These are phyloP conservation scores for Arxiozyma bovina DNA, from an alignment of 1,139 yeast genomes.

Conservation along the genomic window DNA sequence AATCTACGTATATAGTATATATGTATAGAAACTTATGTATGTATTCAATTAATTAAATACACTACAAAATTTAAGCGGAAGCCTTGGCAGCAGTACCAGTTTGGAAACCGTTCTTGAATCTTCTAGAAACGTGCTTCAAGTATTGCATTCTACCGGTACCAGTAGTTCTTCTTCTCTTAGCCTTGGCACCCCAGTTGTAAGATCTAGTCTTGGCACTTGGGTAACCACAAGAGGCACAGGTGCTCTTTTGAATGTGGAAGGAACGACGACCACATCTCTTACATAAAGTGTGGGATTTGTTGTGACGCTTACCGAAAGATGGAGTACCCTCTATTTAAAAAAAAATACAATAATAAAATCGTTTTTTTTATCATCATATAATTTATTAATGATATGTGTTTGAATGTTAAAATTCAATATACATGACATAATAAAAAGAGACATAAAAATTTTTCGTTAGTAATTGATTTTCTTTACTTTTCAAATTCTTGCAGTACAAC, in stretches of 20 bases:
- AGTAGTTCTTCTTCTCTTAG: slow-evolving; percentile 99
- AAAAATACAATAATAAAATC: not conserved
- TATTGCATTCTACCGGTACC: slow-evolving; percentile 99
- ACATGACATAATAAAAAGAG: not conserved
- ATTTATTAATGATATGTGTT: too few species aligned
- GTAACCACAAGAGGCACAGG: slow-evolving; percentile 98
- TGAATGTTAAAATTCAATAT: too few species aligned
- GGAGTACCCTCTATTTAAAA: slow-evolving; percentile 90
- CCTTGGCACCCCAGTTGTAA: slow-evolving; percentile 98
- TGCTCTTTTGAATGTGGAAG: slow-evolving; percentile 98
- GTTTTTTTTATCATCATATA: too few species aligned
- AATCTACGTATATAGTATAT: not conserved
- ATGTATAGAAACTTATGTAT: not conserved
- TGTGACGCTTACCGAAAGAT: slow-evolving; percentile 99
- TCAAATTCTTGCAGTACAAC: slow-evolving; percentile 12
- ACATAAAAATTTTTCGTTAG: slow-evolving; percentile 7
- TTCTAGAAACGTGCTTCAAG: slow-evolving; percentile 94
- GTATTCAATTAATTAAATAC: not conserved
- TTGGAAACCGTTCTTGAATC: slow-evolving; percentile 99
- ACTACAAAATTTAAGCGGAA: slow-evolving; percentile 18
- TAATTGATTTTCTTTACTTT: slow-evolving; percentile 14
- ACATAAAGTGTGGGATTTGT: slow-evolving; percentile 99
- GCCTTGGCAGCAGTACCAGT: slow-evolving; percentile 51
- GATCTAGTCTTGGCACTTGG: slow-evolving; percentile 99
- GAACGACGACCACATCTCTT: slow-evolving; percentile 99